phyloP scores from a whole-genome alignment of 495 filamentous ascomycete species.

The Penicillium robsamsonii region DNA sequence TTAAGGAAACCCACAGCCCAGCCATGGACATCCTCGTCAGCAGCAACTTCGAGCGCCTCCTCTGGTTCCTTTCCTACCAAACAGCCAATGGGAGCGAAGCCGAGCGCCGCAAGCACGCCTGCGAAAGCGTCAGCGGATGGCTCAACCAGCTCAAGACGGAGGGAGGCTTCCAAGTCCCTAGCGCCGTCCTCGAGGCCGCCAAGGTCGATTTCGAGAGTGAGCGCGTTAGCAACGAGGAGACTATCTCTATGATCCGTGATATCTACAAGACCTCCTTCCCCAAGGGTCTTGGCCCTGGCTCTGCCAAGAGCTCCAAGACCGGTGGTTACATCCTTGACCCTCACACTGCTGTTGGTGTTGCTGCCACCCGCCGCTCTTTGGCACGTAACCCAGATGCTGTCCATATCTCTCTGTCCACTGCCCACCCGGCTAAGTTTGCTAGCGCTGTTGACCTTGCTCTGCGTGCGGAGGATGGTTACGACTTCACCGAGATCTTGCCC shows the following conservation, averaged over 20 bases:
- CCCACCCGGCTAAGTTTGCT: constrained; percentile 91
- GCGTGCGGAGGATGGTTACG: constrained; percentile 61
- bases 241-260: constrained; percentile 65
- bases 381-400: constrained; percentile 42
- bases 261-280: constrained; percentile 55
- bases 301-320: constrained; percentile 35
- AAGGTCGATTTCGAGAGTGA: constrained; percentile 74
- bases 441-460: constrained; percentile 75
- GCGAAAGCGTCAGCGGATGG: constrained; percentile 67
- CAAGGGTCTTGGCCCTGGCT: constrained; percentile 27
- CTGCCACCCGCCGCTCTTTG: constrained; percentile 66
- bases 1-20: constrained; percentile 79
- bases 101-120: constrained; percentile 39
- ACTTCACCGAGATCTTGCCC: constrained; percentile 66
- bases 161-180: constrained; percentile 76
- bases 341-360: constrained; percentile 83
- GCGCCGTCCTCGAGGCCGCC: constrained; percentile 62
- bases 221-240: constrained; percentile 76
- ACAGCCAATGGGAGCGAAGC: constrained; percentile 46
- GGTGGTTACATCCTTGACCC: constrained; percentile 75
- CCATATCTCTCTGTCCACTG: constrained; percentile 85
- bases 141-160: constrained; percentile 68
- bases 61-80: constrained; percentile 82
- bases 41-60: constrained; percentile 91
- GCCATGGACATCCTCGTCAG: constrained; percentile 97